A percentile compares a stretch with the other conserved stretches of the same genome.
These are phyloP conservation scores for Penicillium oxalicum DNA, from an alignment of 2,329 filamentous ascomycete genomes.

Conservation along the genomic window DNA sequence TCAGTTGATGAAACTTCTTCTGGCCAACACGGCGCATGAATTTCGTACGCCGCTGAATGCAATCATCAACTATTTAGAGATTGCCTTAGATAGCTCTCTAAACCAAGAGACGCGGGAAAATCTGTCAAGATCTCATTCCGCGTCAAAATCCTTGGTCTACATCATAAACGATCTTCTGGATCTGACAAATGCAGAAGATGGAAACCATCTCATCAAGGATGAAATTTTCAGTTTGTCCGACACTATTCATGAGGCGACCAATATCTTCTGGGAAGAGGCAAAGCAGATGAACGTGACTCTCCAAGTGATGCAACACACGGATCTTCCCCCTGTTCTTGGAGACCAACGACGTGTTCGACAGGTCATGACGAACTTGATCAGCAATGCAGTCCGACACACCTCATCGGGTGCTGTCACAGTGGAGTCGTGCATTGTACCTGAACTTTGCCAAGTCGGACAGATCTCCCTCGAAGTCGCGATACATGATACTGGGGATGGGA, in stretches of 20 bases:
- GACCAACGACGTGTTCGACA: constrained; percentile 75
- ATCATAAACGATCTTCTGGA: constrained; percentile 88
- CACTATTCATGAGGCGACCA: constrained; percentile 68
- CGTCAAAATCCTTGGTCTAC: constrained; percentile 83
- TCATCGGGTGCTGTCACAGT: constrained; percentile 61
- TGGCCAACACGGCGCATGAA: constrained; percentile 85
- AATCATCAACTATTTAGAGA: constrained; percentile 92
- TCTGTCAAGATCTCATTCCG: constrained; percentile 74
- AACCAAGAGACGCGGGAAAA: constrained; percentile 80
- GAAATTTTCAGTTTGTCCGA: constrained; percentile 67
- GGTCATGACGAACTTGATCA: constrained; percentile 71
- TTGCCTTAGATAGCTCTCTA: constrained; percentile 71
- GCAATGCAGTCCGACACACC: constrained; percentile 85
- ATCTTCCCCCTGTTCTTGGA: constrained; percentile 67
- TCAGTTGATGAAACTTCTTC: constrained; percentile 67
- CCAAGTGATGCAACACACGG: constrained; percentile 60
- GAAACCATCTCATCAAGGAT: constrained; percentile 68
- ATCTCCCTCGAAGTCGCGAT: constrained; percentile 67
- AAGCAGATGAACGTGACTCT: constrained; percentile 68
- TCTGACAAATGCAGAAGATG: constrained; percentile 79
- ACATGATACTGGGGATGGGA: constrained; percentile 66
- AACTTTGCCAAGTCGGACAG: constrained; percentile 45
- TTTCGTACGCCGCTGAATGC: constrained; percentile 83
- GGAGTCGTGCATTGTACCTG: constrained; percentile 54
- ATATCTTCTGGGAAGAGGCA: constrained; percentile 69